A percentile compares a stretch with the other conserved stretches of the same genome.
These are phyloP conservation scores for Pseudopediastrum boryanum DNA, from an alignment of 139 green algal species.

Conservation along the genomic window DNA sequence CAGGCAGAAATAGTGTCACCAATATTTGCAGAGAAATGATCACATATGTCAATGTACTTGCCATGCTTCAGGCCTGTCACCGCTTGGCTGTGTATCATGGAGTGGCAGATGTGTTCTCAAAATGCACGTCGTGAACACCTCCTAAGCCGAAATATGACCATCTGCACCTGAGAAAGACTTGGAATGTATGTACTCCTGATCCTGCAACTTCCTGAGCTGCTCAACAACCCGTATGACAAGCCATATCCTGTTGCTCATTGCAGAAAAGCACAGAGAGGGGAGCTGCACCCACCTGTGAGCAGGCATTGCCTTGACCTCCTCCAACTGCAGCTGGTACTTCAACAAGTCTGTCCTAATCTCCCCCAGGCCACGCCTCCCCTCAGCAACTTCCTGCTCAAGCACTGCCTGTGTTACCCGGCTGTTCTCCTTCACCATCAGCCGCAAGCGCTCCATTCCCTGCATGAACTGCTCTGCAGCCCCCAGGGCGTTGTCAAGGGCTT, in stretches of 20 bases:
- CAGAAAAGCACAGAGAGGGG: no score
- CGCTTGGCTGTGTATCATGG: no score
- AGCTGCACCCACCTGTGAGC: conserved; percentile 16
- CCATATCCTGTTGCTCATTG: no score
- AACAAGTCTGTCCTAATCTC: conserved; percentile 21
- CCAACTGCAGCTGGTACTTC: conserved; percentile 33
- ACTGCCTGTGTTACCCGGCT: background rate
- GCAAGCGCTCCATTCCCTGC: background rate
- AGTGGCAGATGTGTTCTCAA: no score
- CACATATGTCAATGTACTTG: background rate
- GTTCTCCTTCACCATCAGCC: background rate
- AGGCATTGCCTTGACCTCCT: conserved; percentile 25
- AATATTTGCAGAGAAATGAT: background rate
- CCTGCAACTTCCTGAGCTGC: no score
- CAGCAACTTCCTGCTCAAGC: background rate
- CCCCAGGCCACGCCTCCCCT: background rate
- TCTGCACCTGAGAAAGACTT: no score
- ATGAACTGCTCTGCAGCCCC: conserved; percentile 3
- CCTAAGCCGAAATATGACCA: no score
- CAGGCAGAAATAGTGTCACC: background rate
- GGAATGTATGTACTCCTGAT: no score
- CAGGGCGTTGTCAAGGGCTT: background rate
- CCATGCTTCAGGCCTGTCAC: background rate
- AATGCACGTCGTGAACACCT: no score
- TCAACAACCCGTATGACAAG: no score